Percentiles rank a stretch among this genome's conserved stretches.
Evolutionary conservation across 129 eudicot species (phyloP).

Genomic region (Arctium minus): DNA sequence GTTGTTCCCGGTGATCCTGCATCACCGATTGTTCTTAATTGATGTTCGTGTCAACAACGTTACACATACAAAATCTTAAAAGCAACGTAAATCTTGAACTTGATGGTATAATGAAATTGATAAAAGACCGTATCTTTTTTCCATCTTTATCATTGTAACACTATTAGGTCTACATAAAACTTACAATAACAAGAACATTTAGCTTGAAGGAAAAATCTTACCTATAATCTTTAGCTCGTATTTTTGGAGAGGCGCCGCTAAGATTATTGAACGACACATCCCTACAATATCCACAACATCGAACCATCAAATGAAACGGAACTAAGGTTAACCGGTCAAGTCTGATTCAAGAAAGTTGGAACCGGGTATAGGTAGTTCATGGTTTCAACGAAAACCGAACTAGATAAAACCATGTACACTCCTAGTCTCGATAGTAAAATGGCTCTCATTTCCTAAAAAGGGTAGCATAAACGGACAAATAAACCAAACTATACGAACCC

Average conservation of each 20-base stretch:
- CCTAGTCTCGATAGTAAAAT: too few relatives aligned
- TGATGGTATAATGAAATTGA: background rate
- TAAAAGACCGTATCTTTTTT: background rate
- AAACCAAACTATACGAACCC: too few relatives aligned
- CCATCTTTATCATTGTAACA: background rate
- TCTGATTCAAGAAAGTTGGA: too few relatives aligned
- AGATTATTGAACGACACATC: conserved; percentile 88
- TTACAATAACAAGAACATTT: background rate
- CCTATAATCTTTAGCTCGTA: conserved; percentile 88
- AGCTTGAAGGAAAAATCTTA: conserved; percentile 18
- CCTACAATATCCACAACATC: conserved; percentile 37
- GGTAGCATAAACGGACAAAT: too few relatives aligned
- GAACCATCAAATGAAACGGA: background rate
- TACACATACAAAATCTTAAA: background rate
- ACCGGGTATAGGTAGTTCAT: too few relatives aligned
- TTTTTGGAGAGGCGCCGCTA: conserved; percentile 79
- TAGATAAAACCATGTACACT: too few relatives aligned
- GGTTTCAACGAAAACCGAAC: too few relatives aligned
- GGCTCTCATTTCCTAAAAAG: too few relatives aligned
- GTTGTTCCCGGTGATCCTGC: conserved; percentile 79
- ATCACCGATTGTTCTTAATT: background rate
- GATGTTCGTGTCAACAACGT: conserved; percentile 1
- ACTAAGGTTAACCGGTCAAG: background rate
- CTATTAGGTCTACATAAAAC: background rate
- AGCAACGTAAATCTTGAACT: background rate